These are phyloP conservation scores for Mortierella claussenii DNA, from an alignment of 192 early-diverging fungal genomes.

Conservation along the genomic window DNA sequence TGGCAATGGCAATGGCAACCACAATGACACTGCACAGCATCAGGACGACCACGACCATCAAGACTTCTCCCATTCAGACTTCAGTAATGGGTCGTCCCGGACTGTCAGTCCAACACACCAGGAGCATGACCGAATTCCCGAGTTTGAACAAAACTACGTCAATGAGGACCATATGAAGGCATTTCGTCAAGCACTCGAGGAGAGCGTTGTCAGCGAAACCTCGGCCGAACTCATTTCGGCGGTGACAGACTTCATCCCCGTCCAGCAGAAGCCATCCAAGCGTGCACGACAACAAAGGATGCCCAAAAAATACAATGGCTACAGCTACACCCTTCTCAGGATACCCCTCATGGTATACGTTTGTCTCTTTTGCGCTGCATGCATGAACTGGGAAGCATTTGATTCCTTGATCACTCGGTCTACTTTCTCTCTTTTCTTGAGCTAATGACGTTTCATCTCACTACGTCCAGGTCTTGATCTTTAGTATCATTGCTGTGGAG, in stretches of 20 bases:
- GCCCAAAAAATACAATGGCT: constrained; percentile 43
- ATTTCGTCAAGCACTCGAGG: constrained; percentile 56
- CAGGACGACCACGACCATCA: too few relatives aligned
- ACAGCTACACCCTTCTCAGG: constrained; percentile 61
- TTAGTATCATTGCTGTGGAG: constrained; percentile 68
- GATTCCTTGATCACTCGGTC: background rate
- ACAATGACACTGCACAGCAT: constrained; percentile 4
- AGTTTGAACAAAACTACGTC: constrained; percentile 55
- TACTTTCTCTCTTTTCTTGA: background rate
- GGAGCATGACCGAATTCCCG: constrained; percentile 18
- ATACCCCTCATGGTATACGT: constrained; percentile 68
- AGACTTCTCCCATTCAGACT: constrained; percentile 31
- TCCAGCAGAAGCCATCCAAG: constrained; percentile 43
- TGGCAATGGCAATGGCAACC: background rate
- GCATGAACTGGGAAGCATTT: too few relatives aligned
- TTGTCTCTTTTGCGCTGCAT: too few relatives aligned
- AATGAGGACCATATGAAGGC: constrained; percentile 60
- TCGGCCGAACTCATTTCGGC: constrained; percentile 64
- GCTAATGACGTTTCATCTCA: background rate
- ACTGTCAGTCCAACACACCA: constrained; percentile 26
- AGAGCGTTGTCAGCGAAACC: constrained; percentile 54
- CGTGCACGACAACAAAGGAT: constrained; percentile 35
- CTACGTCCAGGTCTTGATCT: constrained; percentile 59
- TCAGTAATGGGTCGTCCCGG: constrained; percentile 34
- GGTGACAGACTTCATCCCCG: constrained; percentile 61